These are phyloP conservation scores for Alopecurus myosuroides DNA, from an alignment of 176 grass and related monocot genomes.

Conservation along the genomic window DNA sequence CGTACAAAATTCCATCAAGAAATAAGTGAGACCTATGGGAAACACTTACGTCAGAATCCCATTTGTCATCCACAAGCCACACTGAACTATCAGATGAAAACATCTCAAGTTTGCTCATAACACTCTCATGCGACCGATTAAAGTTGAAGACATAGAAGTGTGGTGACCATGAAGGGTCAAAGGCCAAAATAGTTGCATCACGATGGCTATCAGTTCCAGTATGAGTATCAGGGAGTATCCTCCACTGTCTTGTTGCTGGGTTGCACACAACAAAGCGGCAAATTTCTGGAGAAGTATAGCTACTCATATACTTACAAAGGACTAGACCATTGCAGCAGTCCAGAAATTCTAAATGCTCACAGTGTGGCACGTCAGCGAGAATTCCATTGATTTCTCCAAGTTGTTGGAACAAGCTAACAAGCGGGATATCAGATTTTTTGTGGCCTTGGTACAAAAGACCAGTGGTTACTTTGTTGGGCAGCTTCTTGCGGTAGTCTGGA, in stretches of 20 bases:
- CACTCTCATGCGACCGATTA: too few relatives aligned
- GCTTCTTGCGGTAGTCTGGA: constrained; percentile 7
- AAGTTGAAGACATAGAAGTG: too few relatives aligned
- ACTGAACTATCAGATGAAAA: neutral
- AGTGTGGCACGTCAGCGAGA: constrained; percentile 28
- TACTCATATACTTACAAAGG: constrained; percentile 30
- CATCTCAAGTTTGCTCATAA: neutral
- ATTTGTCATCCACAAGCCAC: neutral
- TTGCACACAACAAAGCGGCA: constrained; percentile 30
- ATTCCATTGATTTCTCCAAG: neutral
- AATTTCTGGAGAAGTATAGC: neutral
- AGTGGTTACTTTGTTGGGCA: constrained; percentile 21
- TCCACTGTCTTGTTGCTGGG: constrained; percentile 30
- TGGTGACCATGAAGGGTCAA: neutral
- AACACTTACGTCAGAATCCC: too few relatives aligned
- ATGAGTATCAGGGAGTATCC: constrained; percentile 6
- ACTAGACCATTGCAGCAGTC: constrained; percentile 52
- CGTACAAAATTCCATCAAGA: too few relatives aligned
- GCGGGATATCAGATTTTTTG: neutral
- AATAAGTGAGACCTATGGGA: too few relatives aligned
- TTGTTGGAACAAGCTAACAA: neutral
- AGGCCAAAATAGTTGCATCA: constrained; percentile 5
- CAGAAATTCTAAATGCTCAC: constrained; percentile 6
- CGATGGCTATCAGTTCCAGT: neutral
- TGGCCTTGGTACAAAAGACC: constrained; percentile 24